Evolutionary conservation across 495 filamentous ascomycete species (phyloP).

Genomic region (Schizothecium vesticola): DNA sequence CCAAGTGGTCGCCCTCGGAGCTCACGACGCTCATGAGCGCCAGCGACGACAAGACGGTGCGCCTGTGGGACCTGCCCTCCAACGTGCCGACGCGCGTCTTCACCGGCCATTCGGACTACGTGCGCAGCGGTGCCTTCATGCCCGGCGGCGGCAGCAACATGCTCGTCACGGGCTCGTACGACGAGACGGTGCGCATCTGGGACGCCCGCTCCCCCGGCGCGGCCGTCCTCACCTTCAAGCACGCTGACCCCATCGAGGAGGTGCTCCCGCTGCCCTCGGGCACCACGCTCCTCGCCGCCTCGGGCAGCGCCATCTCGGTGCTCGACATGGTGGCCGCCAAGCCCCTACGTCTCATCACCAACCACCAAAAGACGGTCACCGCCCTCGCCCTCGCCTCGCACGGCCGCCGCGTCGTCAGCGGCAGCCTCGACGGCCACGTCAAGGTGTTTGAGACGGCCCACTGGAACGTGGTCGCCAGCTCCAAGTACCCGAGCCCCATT

Average conservation of each 20-base stretch:
- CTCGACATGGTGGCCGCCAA: constrained; percentile 90
- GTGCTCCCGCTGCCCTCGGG: constrained; percentile 80
- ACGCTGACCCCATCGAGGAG: constrained; percentile 76
- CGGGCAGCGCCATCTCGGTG: constrained; percentile 86
- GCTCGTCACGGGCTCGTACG: constrained; percentile 85
- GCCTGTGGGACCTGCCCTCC: constrained; percentile 88
- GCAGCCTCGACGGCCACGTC: constrained; percentile 88
- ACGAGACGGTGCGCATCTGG: constrained; percentile 90
- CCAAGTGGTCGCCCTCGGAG: constrained; percentile 80
- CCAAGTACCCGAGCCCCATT: constrained; percentile 87
- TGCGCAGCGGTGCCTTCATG: constrained; percentile 80
- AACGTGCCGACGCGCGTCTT: constrained; percentile 70
- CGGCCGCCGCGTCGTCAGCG: constrained; percentile 73
- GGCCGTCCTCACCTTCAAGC: constrained; percentile 86
- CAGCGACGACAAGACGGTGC: constrained; percentile 85
- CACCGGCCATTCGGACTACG: constrained; percentile 88
- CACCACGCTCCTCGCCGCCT: constrained; percentile 77
- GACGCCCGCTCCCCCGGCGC: constrained; percentile 67
- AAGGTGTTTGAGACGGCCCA: constrained; percentile 88
- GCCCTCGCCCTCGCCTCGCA: constrained; percentile 71
- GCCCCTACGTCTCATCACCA: constrained; percentile 76
- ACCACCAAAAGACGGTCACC: constrained; percentile 97
- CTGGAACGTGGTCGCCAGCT: constrained; percentile 89
- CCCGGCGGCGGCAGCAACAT: constrained; percentile 68
- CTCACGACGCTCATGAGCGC: constrained; percentile 78